Evolutionary conservation across 2,329 filamentous ascomycete species (phyloP).

Genomic region (Kalmusia sp.): DNA sequence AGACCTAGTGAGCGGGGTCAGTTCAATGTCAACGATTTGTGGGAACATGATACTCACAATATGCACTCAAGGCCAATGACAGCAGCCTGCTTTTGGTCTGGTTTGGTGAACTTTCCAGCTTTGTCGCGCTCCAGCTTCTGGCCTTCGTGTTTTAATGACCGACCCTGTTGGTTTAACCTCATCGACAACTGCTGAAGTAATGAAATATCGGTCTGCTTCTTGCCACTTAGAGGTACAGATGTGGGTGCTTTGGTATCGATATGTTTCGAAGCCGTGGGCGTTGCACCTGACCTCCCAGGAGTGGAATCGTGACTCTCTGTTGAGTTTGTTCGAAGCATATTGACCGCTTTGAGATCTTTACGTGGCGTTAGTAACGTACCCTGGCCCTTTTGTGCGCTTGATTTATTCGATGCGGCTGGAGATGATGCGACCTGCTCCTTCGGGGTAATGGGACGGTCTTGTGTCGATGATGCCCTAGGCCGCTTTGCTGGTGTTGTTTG

Average conservation of each 20-base stretch:
- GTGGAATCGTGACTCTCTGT: constrained; percentile 44
- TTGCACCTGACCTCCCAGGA: constrained; percentile 41
- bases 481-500: constrained; percentile 39
- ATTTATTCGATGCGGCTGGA: constrained; percentile 35
- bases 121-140: constrained; percentile 43
- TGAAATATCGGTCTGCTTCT: constrained; percentile 42
- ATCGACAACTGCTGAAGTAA: constrained; percentile 48
- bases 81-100: constrained; percentile 48
- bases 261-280: constrained; percentile 32
- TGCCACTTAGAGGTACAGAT: constrained; percentile 34
- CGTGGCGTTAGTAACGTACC: constrained; percentile 41
- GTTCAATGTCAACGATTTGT: neutral
- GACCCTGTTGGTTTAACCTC: constrained; percentile 51
- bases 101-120: constrained; percentile 31
- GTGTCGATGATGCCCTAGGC: constrained; percentile 34
- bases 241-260: constrained; percentile 35
- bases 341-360: constrained; percentile 41
- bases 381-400: constrained; percentile 39
- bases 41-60: constrained; percentile 33
- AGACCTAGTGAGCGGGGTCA: constrained; percentile 33
- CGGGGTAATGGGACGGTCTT: constrained; percentile 44
- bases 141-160: constrained; percentile 55
- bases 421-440: constrained; percentile 34
- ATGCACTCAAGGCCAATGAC: constrained; percentile 55
- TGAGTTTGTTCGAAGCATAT: constrained; percentile 45